Evolutionary conservation across 2,329 filamentous ascomycete species (phyloP), one percentile per base, ranked within the genome.

Genomic region (Aspergillus felis): DNA sequence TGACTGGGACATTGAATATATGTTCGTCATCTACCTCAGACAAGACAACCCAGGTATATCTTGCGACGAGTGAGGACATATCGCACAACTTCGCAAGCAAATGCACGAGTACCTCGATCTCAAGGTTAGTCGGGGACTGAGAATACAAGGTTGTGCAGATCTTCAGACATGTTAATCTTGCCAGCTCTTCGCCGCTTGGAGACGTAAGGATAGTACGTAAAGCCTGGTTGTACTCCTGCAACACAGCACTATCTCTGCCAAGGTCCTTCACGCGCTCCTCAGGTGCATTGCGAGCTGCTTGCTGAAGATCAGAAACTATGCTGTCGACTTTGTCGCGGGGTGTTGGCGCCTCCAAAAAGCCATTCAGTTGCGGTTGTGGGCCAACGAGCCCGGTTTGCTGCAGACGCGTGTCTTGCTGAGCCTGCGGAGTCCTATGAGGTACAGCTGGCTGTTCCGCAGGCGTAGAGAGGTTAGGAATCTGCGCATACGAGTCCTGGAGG

Each of bases 61-160:
- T 79, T 42, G 82, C 82, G 44, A 84, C 83, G 35, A 79, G 71
- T 5, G 80, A 76, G n/a, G 84, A 86, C 60, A 85, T 75, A 53
- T 84, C 79, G 68, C 85, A 88, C n/a, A 88, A 74, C 62, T 83
- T 82, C 44, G 81, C 78, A 32, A 89, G 76, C 25, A 89, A 71
- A 61, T 85, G 81, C 17, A 85, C 83, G 53, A 88, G 78, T 32
- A 87, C 80, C 66, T 89, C 86, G 42, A 87, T 78, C 64, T 88
- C 86, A 46, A 88, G 68, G 8, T 80, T 77, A 46, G 76, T 79
- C 58, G 82, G 75, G 5, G 77, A 77, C 50, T 85, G 82, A 27
- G 77, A 77, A 68, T 84, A 86, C 28, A 88, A 75, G 29, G 79
- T 76, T 22, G 77, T 80, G 60, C 82, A 85, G 35, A 85, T 79